Evolutionary conservation across 1,139 yeast genomes (phyloP).

Genomic region (Geotrichum histeridarum): DNA sequence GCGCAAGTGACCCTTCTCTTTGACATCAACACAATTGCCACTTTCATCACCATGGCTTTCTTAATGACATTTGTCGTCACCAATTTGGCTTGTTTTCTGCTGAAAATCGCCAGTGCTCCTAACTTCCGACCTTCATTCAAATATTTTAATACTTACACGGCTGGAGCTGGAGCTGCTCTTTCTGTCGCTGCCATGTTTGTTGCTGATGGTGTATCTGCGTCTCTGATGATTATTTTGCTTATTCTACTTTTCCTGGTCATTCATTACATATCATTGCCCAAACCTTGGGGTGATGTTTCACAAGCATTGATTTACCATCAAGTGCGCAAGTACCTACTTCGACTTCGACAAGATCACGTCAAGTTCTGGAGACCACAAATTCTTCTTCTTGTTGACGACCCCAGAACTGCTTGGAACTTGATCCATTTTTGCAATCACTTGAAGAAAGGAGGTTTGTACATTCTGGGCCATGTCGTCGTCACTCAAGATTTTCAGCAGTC

Average conservation of each 20-base stretch:
- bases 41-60: conserved; percentile 93
- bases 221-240: conserved; percentile 63
- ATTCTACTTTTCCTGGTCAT: conserved; percentile 65
- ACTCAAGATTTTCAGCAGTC: conserved; percentile 52
- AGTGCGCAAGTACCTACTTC: conserved; percentile 78
- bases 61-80: conserved; percentile 92
- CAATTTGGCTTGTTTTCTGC: conserved; percentile 82
- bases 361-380: conserved; percentile 98
- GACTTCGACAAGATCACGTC: conserved; percentile 84
- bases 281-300: conserved; percentile 96
- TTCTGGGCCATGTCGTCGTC: conserved; percentile 82
- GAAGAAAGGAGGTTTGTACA: conserved; percentile 89
- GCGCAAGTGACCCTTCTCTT: conserved; percentile 82
- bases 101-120: conserved; percentile 89
- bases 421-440: conserved; percentile 91
- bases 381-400: conserved; percentile 78
- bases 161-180: conserved; percentile 63
- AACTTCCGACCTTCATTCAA: conserved; percentile 92
- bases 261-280: conserved; percentile 89
- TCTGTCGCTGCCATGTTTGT: conserved; percentile 85
- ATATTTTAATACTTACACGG: conserved; percentile 78
- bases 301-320: conserved; percentile 92
- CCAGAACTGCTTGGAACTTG: conserved; percentile 83
- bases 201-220: conserved; percentile 86
- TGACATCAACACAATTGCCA: conserved; percentile 89